phyloP scores from a whole-genome alignment of 352 stramenopile genomes.

The Globisporangium splendens region DNA sequence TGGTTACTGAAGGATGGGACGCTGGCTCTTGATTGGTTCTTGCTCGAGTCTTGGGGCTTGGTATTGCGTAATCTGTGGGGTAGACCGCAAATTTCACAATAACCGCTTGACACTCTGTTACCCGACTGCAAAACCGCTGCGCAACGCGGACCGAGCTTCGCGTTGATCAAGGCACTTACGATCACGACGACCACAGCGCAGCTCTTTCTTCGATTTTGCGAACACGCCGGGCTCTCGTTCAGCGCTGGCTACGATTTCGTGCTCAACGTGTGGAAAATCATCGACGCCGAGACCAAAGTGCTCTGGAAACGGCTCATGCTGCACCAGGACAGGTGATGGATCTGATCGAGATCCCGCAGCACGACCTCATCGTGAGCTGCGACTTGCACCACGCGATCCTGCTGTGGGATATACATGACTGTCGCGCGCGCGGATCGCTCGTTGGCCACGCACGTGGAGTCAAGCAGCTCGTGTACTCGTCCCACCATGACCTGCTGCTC shows the following conservation, averaged over 20 bases:
- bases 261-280: slow-evolving; percentile 69
- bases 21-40: too few relatives aligned
- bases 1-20: too few relatives aligned
- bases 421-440: slow-evolving; percentile 50
- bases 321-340: slow-evolving; percentile 63
- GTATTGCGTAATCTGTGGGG: too few relatives aligned
- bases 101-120: slow-evolving; percentile 10
- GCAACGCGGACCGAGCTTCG: slow-evolving; percentile 23
- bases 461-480: slow-evolving; percentile 75
- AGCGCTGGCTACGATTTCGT: slow-evolving; percentile 67
- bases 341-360: slow-evolving; percentile 58
- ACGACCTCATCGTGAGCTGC: slow-evolving; percentile 76
- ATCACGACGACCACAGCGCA: slow-evolving; percentile 65
- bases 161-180: slow-evolving; percentile 40
- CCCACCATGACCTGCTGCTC: slow-evolving; percentile 67
- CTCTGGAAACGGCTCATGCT: slow-evolving; percentile 48
- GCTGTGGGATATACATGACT: slow-evolving; percentile 82
- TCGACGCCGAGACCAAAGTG: slow-evolving; percentile 50
- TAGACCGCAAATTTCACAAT: too few relatives aligned
- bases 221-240: slow-evolving; percentile 43
- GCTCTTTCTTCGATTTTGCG: slow-evolving; percentile 61
- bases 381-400: slow-evolving; percentile 68
- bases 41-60: too few relatives aligned
- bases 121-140: slow-evolving; percentile 13
- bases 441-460: slow-evolving; percentile 62